phyloP scores from a whole-genome alignment of 768 basidiomycete genomes.

The Lentinula sp. region DNA sequence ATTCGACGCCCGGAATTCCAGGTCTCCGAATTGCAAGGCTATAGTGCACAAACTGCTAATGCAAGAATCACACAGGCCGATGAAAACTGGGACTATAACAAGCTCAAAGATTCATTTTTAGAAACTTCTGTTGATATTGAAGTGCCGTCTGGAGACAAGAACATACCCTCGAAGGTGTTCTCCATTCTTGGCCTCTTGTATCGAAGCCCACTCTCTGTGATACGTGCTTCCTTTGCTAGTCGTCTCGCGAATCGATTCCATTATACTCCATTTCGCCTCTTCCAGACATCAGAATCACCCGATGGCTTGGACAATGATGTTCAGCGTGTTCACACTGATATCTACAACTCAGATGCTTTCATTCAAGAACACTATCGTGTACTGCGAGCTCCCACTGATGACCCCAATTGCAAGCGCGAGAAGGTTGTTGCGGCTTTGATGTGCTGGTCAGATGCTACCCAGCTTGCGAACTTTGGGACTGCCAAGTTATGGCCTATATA shows the following conservation, averaged over 20 bases:
- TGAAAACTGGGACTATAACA: too few species aligned
- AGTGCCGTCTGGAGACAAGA: conserved; percentile 17
- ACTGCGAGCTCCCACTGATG: too few species aligned
- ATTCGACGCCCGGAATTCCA: too few species aligned
- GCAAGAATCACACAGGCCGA: too few species aligned
- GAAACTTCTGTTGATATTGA: conserved; percentile 18
- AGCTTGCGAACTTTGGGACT: too few species aligned
- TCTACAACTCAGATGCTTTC: conserved; percentile 16
- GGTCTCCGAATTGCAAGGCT: too few species aligned
- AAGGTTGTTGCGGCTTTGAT: too few species aligned
- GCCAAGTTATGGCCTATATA: too few species aligned
- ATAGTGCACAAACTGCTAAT: too few species aligned
- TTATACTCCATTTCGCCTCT: conserved; percentile 18
- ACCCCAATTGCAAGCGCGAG: too few species aligned
- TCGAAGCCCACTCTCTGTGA: conserved; percentile 16
- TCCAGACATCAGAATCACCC: conserved; percentile 5
- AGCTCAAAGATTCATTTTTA: too few species aligned
- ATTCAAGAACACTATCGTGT: conserved; percentile 12
- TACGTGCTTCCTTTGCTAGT: conserved; percentile 16
- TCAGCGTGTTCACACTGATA: conserved; percentile 12
- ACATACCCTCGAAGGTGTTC: conserved; percentile 13
- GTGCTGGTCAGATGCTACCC: too few species aligned
- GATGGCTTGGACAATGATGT: not conserved
- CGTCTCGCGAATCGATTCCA: conserved; percentile 15
- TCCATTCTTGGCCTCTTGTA: conserved; percentile 20